Base-by-base conservation (phyloP, 345 rosid genomes). In the Psidium friedrichsthalianum region DNA sequence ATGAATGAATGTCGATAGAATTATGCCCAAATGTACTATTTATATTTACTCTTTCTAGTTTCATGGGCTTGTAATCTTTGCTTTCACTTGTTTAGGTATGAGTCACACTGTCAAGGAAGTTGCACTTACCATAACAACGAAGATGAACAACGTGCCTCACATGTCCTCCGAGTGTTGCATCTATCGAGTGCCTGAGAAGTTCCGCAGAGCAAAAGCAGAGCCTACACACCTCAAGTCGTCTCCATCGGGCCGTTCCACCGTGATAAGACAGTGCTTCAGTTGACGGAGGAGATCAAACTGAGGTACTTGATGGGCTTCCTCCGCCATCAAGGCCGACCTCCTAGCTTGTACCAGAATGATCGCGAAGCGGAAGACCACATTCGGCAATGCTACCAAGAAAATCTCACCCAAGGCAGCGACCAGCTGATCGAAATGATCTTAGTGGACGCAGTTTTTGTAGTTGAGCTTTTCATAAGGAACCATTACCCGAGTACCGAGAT, bases 401-500 rank as follows among this genome's bases (percentile, higher is more conserved):
- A 47, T 32, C 85, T 89, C 32, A 44, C 81, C 47, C 87, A 86
- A 20, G n/a, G 52, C 25, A 25, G 86, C n/a, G 58, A 85, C 27
- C 86, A 86, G 24, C 88, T 90, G 24, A 88, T 89, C 22, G 86
- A 88, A 69, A 89, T 90, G 87, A 69, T 91, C 58, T 82, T 90
- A 20, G 83, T 90, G 8, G 93, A 89, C 47, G 89, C 88, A 1
- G 82, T 76, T 78, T 91, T 91, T 56, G 11, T 89, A 2, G 84
- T 91, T 74, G 93, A 90, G 51, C 87, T 91, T 56, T 76, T 91
- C 44, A 55, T 89, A 32, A 86, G 90, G 61, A 88, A 86, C 84
- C 64, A 55, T 7, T 74, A n/a, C n/a, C 36, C 32, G 86, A 69
- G 32, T 74, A 83, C 25, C 57, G 83, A 59, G 56, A 53, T 1